A percentile compares a stretch with the other conserved stretches of the same genome.
phyloP scores from a whole-genome alignment of 306 rosid species.

The Gastrolobium villosum region DNA sequence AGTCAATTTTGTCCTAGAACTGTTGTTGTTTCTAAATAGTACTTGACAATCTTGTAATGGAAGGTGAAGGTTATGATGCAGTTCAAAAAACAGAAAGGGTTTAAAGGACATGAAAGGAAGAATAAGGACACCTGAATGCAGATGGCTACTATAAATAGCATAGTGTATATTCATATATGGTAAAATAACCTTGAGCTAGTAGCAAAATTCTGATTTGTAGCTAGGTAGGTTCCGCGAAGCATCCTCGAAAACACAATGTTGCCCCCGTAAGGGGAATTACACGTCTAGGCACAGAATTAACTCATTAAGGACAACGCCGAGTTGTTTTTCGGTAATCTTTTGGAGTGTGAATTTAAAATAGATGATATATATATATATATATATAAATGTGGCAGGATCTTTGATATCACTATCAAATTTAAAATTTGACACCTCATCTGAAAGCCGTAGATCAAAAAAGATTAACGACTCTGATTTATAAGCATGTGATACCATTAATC shows the following conservation, averaged over 20 bases:
- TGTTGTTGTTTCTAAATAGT: background rate
- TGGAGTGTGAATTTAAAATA: no score
- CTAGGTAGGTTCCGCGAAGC: constrained; percentile 20
- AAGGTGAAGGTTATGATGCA: background rate
- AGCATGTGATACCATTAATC: no score
- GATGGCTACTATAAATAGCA: background rate
- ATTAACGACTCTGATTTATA: no score
- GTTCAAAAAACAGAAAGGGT: background rate
- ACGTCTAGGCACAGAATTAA: no score
- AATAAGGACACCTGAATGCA: background rate
- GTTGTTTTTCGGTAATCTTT: no score
- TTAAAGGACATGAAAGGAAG: background rate
- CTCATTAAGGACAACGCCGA: no score
- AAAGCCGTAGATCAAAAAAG: no score
- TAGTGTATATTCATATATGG: background rate
- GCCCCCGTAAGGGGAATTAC: background rate
- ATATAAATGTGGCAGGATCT: no score
- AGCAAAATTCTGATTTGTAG: background rate
- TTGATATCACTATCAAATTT: no score
- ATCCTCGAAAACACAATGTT: background rate
- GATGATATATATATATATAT: no score
- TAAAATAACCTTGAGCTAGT: background rate
- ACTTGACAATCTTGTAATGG: background rate
- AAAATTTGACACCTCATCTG: no score
- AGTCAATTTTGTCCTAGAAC: background rate